Conservation (phyloP, 495 filamentous ascomycete species). For the Xylaria scruposa region DNA sequence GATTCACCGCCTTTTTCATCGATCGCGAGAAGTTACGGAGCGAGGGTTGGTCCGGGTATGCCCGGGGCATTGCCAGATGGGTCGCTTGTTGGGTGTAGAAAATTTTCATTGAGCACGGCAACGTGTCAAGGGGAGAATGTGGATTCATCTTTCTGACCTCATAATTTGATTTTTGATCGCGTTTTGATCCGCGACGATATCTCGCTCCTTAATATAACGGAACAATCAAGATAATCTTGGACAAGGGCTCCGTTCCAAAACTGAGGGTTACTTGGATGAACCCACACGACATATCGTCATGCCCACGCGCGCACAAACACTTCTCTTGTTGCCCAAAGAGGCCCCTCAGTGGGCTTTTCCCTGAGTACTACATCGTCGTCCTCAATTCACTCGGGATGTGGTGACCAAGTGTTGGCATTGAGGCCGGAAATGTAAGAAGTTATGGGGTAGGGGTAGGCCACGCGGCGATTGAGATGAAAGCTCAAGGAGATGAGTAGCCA, state of each 20-base stretch:
- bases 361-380: neutral
- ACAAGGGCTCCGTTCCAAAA: neutral
- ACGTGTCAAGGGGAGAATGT: slow-evolving; percentile 8
- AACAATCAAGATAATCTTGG: neutral
- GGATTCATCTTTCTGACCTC: neutral
- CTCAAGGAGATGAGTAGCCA: neutral
- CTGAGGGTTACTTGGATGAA: neutral
- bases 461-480: neutral
- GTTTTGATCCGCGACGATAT: neutral
- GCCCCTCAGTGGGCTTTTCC: neutral
- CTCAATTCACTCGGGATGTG: neutral
- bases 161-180: neutral
- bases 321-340: neutral
- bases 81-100: neutral
- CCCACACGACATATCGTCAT: neutral
- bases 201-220: neutral
- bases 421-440: neutral
- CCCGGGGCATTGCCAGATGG: neutral
- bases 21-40: neutral
- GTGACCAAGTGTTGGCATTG: neutral
- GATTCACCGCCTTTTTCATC: neutral
- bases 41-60: neutral
- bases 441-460: neutral
- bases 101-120: neutral
- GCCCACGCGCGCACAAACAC: neutral